phyloP scores from a whole-genome alignment of 1,284 basidiomycete species.

The Ceratobasidium sp. region DNA sequence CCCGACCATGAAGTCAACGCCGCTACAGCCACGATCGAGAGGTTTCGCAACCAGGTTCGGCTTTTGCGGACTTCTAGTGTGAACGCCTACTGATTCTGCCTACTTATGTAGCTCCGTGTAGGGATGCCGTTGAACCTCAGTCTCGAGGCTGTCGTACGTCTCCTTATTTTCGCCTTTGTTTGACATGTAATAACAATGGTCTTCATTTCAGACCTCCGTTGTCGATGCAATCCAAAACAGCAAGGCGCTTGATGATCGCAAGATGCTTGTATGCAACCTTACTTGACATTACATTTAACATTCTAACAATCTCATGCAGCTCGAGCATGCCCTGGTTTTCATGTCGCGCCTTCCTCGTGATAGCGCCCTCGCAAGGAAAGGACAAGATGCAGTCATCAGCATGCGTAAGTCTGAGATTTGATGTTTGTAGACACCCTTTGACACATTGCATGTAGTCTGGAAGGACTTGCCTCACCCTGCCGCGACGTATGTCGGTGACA shows the following conservation, averaged over 20 bases:
- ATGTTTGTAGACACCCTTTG: conserved; percentile 12
- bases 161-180: neutral
- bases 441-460: conserved; percentile 63
- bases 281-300: neutral
- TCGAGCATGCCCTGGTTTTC: conserved; percentile 71
- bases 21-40: conserved; percentile 17
- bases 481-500: conserved; percentile 68
- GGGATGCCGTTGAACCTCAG: conserved; percentile 3
- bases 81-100: neutral
- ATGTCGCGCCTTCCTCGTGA: conserved; percentile 69
- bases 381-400: conserved; percentile 65
- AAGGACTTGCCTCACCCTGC: conserved; percentile 82
- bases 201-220: conserved; percentile 5
- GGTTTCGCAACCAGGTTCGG: conserved; percentile 20
- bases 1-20: conserved; percentile 40
- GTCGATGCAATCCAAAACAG: conserved; percentile 35
- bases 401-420: conserved; percentile 14
- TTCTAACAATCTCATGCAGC: too few relatives aligned
- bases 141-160: conserved; percentile 7
- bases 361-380: conserved; percentile 56
- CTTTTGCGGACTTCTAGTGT: neutral
- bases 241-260: conserved; percentile 68
- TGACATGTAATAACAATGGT: neutral
- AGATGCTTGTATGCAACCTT: conserved; percentile 58
- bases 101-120: neutral